Evolutionary conservation across 1,284 basidiomycete species (phyloP).

Genomic region (Tremellales sp.): DNA sequence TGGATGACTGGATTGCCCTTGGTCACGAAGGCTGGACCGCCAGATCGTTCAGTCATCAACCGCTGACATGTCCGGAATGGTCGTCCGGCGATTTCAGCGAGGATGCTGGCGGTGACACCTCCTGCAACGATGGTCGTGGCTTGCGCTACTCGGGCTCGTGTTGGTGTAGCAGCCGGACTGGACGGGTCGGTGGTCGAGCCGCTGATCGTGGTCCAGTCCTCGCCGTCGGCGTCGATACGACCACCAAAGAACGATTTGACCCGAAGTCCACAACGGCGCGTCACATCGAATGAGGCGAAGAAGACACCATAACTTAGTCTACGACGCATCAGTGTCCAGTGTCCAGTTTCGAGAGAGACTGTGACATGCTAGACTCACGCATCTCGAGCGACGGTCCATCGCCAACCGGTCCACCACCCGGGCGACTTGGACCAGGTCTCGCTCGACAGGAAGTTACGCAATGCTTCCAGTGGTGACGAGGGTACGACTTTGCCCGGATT

Average conservation of each 20-base stretch:
- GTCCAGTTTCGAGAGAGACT: neutral
- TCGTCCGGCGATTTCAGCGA: slow-evolving; percentile 38
- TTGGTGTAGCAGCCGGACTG: slow-evolving; percentile 14
- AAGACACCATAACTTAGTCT: slow-evolving; percentile 45
- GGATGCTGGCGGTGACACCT: slow-evolving; percentile 38
- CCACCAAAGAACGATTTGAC: slow-evolving; percentile 40
- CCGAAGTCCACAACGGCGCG: slow-evolving; percentile 38
- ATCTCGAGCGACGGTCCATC: slow-evolving; percentile 40
- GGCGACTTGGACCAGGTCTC: slow-evolving; percentile 34
- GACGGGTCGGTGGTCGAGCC: neutral
- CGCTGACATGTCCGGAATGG: slow-evolving; percentile 39
- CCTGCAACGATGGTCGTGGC: slow-evolving; percentile 44
- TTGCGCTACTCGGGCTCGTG: slow-evolving; percentile 42
- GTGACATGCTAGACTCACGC: slow-evolving; percentile 25
- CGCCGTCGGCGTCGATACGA: slow-evolving; percentile 15
- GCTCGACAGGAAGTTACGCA: slow-evolving; percentile 31
- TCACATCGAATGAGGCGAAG: slow-evolving; percentile 47
- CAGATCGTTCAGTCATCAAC: slow-evolving; percentile 16
- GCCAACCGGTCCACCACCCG: slow-evolving; percentile 45
- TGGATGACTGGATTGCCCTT: slow-evolving; percentile 15
- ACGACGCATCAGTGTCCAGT: neutral
- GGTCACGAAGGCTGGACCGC: neutral
- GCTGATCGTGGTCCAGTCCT: slow-evolving; percentile 18
- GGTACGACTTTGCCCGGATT: slow-evolving; percentile 14
- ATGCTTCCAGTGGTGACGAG: slow-evolving; percentile 28